Base-by-base conservation (phyloP, 495 filamentous ascomycete species). In the Xylaria telfairii region DNA sequence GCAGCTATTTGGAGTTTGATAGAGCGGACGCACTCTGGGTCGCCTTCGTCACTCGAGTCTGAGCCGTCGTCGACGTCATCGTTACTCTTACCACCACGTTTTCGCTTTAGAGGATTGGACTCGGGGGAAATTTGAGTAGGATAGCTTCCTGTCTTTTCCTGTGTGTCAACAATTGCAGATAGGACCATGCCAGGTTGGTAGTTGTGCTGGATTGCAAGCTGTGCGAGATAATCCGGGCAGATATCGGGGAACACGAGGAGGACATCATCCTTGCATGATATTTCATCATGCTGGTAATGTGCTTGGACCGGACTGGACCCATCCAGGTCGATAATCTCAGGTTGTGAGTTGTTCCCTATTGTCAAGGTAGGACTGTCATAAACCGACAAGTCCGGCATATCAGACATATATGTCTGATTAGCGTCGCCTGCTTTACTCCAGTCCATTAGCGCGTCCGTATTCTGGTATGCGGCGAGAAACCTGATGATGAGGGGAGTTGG, bases 161-260 rank as follows among this genome's bases (percentile, higher is more conserved):
- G 73, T 12, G 68, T 63, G 49, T 83, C 79, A 41, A 84, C 66
- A 49, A 84, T 73, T 21, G 60, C 26, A 4, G 59, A 46, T 34
- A 81, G 74, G 26, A 79, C 47, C 1, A 17, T 39, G 17, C 77
- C 73, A 3, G 66, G 12, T 34, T 78, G 42, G 42, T 78, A 71
- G 0, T 26, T 26, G 56, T 75, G 53, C 24, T 73, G 56, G 4
- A 41, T 6, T 1, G 49, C 66, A n/a, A 77, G 26, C 8, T 67
- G 30, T 7, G 63, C 30, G 1, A 83, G 64, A 53, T 80, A 78
- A 0, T 81, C 65, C 0, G 39, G 77, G 59, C 80, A 83, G 8
- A 85, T 81, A 49, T 84, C 77, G 0, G 83, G 82, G 62, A 85
- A 83, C 9, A 78, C 67, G 9, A 46, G 44, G 42, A 74, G 66